A percentile compares a stretch with the other conserved stretches of the same genome.
Conservation (phyloP, 306 rosid species). For the Cucurbita pepo region DNA sequence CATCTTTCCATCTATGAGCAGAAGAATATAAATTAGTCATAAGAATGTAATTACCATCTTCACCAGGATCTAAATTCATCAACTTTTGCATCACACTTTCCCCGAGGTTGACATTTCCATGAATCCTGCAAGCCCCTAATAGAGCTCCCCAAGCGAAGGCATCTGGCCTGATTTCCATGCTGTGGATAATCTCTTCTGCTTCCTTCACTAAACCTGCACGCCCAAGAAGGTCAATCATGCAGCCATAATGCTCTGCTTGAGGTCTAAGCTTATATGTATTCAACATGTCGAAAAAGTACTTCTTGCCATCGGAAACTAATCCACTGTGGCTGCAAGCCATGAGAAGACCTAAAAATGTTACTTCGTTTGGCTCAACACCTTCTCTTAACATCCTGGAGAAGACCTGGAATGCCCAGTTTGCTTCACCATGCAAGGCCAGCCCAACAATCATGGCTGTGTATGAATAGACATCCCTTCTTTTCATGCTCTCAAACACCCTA, state of each 20-base stretch:
- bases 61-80: slow-evolving; percentile 14
- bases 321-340: slow-evolving; percentile 32
- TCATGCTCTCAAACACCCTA: slow-evolving; percentile 20
- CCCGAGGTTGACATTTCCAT: slow-evolving; percentile 21
- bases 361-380: slow-evolving; percentile 23
- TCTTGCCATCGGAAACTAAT: slow-evolving; percentile 22
- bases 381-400: slow-evolving; percentile 15
- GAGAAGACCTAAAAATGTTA: slow-evolving; percentile 25
- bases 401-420: slow-evolving; percentile 12
- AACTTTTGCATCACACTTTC: slow-evolving; percentile 15
- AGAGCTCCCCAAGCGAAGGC: slow-evolving; percentile 24
- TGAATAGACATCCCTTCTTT: slow-evolving; percentile 19
- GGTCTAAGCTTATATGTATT: slow-evolving; percentile 13
- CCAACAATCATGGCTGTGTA: slow-evolving; percentile 25
- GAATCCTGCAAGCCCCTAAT: slow-evolving; percentile 28
- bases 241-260: slow-evolving; percentile 26
- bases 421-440: slow-evolving; percentile 30
- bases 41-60: slow-evolving; percentile 22
- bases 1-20: slow-evolving; percentile 25
- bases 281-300: slow-evolving; percentile 20
- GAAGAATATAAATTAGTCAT: slow-evolving; percentile 29
- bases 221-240: slow-evolving; percentile 42
- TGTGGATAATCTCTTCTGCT: slow-evolving; percentile 17
- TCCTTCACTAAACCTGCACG: slow-evolving; percentile 18
- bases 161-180: slow-evolving; percentile 27